Conservation (phyloP, 2,329 filamentous ascomycete species). For the Verticillium isaacii region DNA sequence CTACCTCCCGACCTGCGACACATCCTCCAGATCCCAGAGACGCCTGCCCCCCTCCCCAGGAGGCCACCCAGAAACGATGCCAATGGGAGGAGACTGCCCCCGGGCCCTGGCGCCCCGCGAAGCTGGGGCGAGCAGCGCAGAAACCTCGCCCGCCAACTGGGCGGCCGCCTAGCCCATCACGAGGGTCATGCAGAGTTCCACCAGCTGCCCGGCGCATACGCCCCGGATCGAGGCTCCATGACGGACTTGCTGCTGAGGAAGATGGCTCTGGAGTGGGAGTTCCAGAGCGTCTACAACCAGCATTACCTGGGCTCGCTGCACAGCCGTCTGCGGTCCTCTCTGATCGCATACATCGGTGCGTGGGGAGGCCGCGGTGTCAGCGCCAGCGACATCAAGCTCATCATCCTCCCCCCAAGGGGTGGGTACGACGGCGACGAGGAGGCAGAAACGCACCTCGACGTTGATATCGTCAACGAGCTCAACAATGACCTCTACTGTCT, state of each 20-base stretch:
- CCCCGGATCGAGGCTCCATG: conserved; percentile 41
- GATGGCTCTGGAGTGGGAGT: conserved; percentile 50
- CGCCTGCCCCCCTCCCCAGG: conserved; percentile 45
- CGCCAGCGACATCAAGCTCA: conserved; percentile 41
- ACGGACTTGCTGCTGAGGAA: conserved; percentile 45
- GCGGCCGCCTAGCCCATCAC: not conserved
- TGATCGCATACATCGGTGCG: conserved; percentile 46
- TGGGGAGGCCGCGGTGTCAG: conserved; percentile 42
- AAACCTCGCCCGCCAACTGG: conserved; percentile 5
- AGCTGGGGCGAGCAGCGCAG: conserved; percentile 43
- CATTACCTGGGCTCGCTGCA: conserved; percentile 54
- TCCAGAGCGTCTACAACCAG: conserved; percentile 50
- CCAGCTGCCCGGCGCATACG: conserved; percentile 38
- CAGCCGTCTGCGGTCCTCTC: conserved; percentile 43
- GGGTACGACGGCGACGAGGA: conserved; percentile 14
- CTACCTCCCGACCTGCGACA: conserved; percentile 55
- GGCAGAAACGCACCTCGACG: not conserved
- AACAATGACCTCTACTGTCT: conserved; percentile 47
- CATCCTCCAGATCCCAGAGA: conserved; percentile 55
- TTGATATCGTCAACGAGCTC: conserved; percentile 14
- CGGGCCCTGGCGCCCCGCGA: conserved; percentile 54
- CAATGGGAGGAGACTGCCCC: conserved; percentile 45
- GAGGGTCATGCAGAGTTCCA: conserved; percentile 11
- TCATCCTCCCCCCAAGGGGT: conserved; percentile 32
- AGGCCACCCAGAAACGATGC: conserved; percentile 37